Evolutionary conservation across 768 basidiomycete species (phyloP), one percentile per base, ranked within the genome.

Genomic region (Lanmaoa rubissima): DNA sequence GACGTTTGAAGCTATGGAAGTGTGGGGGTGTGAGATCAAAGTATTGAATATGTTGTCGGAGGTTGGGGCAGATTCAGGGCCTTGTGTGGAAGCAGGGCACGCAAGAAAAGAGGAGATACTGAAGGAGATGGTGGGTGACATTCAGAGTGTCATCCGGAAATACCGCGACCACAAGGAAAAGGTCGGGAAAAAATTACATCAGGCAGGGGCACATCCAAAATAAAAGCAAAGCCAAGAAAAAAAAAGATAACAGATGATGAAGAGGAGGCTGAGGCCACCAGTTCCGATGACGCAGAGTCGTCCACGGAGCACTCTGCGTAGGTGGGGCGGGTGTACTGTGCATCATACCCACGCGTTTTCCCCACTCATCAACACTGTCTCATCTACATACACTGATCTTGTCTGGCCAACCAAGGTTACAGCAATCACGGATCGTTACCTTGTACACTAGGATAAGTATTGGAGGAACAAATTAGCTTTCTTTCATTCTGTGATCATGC

Each of bases 1-100:
- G 1, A 81, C 79, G 28, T 84, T 85, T 60, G 91, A 90, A 54
- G 73, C 77, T 17, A 80, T 79, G 24, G 82, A 81, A 13, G 81
- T 88, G 1, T 93, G 91, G 89, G 78, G 76, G n/a, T 76, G 76
- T 51, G 92, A 95, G 68, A 86, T 92, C 38, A 75, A 78, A 12
- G 75, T 87, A 13, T 73, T 92, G 17, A 80, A 87, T 49, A 61
- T 63, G 21, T 57, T 86, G 16, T 73, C 76, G 7, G 68, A 65
- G 21, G 16, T 45, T 11, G 55, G 53, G 1, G 19, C 31, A 12
- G 24, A 19, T 40, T 35, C 47, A 19, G 52, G 16, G 3, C 19
- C 19, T 2, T 19, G 17, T 17, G 43, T 4, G 3, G 21, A 39
- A 7, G 48, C 21, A 24, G 53, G 31, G 12, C 14, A 44, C 4